Evolutionary conservation across 176 grass and related monocot genomes (phyloP).

Genomic region (Lolium perenne): DNA sequence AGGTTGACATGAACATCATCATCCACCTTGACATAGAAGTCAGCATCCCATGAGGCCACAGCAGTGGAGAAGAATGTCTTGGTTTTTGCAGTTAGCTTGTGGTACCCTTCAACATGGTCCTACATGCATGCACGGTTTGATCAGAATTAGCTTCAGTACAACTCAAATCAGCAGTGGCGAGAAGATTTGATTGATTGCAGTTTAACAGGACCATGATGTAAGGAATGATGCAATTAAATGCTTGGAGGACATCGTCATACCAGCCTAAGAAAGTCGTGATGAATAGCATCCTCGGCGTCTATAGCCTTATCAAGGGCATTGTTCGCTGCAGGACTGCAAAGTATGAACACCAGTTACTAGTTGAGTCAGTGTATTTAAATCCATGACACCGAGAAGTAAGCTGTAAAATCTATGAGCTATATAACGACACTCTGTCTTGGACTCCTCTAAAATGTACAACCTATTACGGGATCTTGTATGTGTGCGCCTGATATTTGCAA

Average conservation of each 20-base stretch:
- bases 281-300: slow-evolving; percentile 71
- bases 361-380: slow-evolving; percentile 11
- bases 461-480: not conserved
- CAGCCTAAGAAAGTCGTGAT: slow-evolving; percentile 92
- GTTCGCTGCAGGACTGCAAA: slow-evolving; percentile 75
- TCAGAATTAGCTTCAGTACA: slow-evolving; percentile 28
- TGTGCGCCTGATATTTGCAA: not conserved
- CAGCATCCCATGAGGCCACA: slow-evolving; percentile 87
- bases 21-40: slow-evolving; percentile 99
- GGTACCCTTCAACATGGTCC: slow-evolving; percentile 98
- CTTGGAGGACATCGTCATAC: slow-evolving; percentile 45
- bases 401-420: slow-evolving; percentile 1
- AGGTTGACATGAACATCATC: slow-evolving; percentile 94
- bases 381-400: not conserved
- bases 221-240: not conserved
- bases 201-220: not conserved
- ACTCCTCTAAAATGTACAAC: not conserved
- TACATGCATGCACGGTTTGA: slow-evolving; percentile 27
- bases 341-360: slow-evolving; percentile 30
- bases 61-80: slow-evolving; percentile 94
- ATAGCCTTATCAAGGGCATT: slow-evolving; percentile 88
- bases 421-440: not conserved
- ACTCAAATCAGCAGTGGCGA: not conserved
- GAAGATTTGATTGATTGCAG: not conserved
- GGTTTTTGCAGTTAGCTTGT: slow-evolving; percentile 92